Evolutionary conservation across 2,329 filamentous ascomycete species (phyloP).

Genomic region (Emydomyces testavorans): DNA sequence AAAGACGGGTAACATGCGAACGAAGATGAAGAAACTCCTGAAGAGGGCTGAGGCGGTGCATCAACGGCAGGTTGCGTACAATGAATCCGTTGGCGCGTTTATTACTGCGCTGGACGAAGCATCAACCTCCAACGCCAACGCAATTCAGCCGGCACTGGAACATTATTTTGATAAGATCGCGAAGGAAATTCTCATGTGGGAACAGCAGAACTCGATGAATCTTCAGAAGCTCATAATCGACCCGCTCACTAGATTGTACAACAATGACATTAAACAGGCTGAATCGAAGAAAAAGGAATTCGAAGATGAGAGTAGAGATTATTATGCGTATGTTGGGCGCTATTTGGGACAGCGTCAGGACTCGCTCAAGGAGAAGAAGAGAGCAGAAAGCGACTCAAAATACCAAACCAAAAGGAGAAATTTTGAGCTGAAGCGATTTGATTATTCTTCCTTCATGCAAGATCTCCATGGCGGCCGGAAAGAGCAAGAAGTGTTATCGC

Average conservation of each 20-base stretch:
- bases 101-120: conserved; percentile 79
- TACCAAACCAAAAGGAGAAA: conserved; percentile 88
- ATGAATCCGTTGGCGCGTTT: conserved; percentile 71
- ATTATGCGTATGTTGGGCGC: conserved; percentile 86
- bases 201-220: conserved; percentile 70
- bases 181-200: conserved; percentile 75
- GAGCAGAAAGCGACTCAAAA: conserved; percentile 86
- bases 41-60: conserved; percentile 87
- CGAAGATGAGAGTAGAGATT: conserved; percentile 97
- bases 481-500: conserved; percentile 90
- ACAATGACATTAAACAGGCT: conserved; percentile 92
- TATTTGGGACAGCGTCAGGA: conserved; percentile 96
- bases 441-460: conserved; percentile 98
- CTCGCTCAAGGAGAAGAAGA: conserved; percentile 93
- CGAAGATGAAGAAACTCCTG: conserved; percentile 89
- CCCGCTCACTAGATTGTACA: conserved; percentile 81
- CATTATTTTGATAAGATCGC: conserved; percentile 98
- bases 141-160: conserved; percentile 90
- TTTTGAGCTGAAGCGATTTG: conserved; percentile 94
- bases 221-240: conserved; percentile 92
- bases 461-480: conserved; percentile 98
- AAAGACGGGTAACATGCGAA: conserved; percentile 88
- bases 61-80: conserved; percentile 66
- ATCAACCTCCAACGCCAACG: conserved; percentile 82
- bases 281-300: conserved; percentile 96